Evolutionary conservation across 768 basidiomycete genomes (phyloP), one percentile per base, ranked within the genome.

Genomic region (Boletus coccyginus): DNA sequence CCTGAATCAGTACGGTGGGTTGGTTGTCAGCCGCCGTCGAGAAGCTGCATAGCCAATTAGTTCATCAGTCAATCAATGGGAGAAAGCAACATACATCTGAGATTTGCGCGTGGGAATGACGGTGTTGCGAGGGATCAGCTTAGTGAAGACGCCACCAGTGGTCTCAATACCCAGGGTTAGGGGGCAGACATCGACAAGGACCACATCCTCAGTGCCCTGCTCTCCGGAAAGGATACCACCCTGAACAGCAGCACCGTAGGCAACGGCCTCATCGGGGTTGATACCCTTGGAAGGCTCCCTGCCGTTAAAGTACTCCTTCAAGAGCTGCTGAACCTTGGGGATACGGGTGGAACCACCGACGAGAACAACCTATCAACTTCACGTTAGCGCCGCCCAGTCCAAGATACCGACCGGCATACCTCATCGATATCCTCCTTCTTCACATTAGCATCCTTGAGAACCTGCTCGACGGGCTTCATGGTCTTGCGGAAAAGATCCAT

Each of bases 401-500:
- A 19, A 27, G 0, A 24, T 8, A n/a, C 0, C 46, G 6, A 6
- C 43, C 39, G 27, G 72, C 77, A 40, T 44, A 88, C 90, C 77
- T 98, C 95, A 61, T 95, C 85, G 50, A 99, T 77, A 61, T 94
- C 90, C 66, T 98, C 96, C 84, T 98, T 99, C 86, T 95, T 96
- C 71, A 98, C 88, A 65, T 89, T 89, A 61, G 96, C 90, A 68
- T 98, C 96, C 86, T 97, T 97, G 66, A 98, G 80, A 21, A 98
- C 96, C 75, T 98, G 96, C 75, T 98, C 95, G 59, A 98, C 96
- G 60, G 96, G 96, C 81, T 95, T 95, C 92, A 98, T 93, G 35
- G 96, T 99, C 85, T 96, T 96, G 69, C 96, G 84, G 90, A 99
- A 99, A 50, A 98, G 85, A 68, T 99, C 96, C 79, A 97, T 89